Evolutionary conservation across 2,329 filamentous ascomycete genomes (phyloP), one percentile per base, ranked within the genome.

Genomic region (Cryphonectria naterciae): DNA sequence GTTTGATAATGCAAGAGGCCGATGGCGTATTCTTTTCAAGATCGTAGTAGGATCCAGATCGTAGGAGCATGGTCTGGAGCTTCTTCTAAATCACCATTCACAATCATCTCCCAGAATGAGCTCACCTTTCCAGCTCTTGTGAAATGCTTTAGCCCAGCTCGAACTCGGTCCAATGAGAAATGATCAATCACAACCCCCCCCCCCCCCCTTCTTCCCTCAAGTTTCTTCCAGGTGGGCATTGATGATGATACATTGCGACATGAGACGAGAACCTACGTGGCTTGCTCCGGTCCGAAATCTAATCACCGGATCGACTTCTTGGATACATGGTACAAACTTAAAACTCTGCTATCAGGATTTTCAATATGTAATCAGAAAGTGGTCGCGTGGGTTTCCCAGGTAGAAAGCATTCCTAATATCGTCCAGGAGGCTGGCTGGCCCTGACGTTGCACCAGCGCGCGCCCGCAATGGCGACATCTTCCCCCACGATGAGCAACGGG

Each of bases 401-500:
- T 8, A 22, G 32, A 7, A 49, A 49, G 8, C 19, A 19, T 22
- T 13, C 43, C 19, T 22, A 49, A 11, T 39, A 39, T 22, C 17
- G 19, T 8, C 19, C 7, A n/a, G 46, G 22, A n/a, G 22, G 37
- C 46, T 49, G 46, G 22, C 8, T n/a, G 17, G 32, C 35, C 35
- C 35, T 37, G 58, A 61, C 58, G 58, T 61, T 61, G 15, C 58
- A 61, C 58, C 32, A 61, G 19, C 8, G 32, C 58, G 0, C 19
- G 32, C 58, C 58, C 32, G 58, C 58, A 32, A 61, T 61, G 58
- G 58, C 58, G 58, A 61, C 58, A 61, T 61, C 58, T 61, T 39
- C 58, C 58, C 58, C 58, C 58, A 61, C 58, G 58, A 61, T 61
- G 35, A 61, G 58, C 58, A 61, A 61, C 7, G 15, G 54, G 25